Conservation (phyloP, 2,329 filamentous ascomycete genomes). For the Keithomyces neogunnii region DNA sequence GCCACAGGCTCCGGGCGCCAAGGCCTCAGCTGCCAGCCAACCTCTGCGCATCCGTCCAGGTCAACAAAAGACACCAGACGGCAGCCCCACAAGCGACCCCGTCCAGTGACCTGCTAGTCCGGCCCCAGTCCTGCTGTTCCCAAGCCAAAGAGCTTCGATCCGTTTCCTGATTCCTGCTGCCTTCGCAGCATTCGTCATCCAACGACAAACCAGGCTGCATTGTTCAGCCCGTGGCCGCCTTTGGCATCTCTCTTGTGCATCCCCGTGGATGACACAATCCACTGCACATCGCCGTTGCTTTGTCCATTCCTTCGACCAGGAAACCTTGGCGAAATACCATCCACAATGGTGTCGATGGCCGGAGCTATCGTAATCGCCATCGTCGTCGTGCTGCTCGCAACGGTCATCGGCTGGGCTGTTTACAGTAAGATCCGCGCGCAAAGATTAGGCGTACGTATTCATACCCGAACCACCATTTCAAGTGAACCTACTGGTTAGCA, state of each 20-base stretch:
- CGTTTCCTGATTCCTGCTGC: not conserved
- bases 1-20: no score
- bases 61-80: no score
- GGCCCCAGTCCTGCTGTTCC: not conserved
- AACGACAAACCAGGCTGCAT: not conserved
- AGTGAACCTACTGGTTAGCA: not conserved
- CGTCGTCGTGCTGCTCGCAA: constrained; percentile 50
- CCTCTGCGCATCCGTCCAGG: no score
- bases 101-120: not conserved
- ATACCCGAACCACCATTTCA: not conserved
- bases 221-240: not conserved
- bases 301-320: not conserved
- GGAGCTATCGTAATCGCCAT: constrained; percentile 68
- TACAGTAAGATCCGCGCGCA: constrained; percentile 66
- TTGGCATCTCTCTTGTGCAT: not conserved
- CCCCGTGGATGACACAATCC: not conserved
- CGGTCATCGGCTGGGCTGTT: constrained; percentile 56
- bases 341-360: constrained; percentile 46
- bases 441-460: constrained; percentile 53
- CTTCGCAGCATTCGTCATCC: not conserved
- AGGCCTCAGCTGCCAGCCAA: no score
- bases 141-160: not conserved
- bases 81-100: no score
- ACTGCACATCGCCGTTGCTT: not conserved
- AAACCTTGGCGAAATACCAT: not conserved